phyloP scores from a whole-genome alignment of 2,329 filamentous ascomycete species.

The Arthrobotrys musiformis region DNA sequence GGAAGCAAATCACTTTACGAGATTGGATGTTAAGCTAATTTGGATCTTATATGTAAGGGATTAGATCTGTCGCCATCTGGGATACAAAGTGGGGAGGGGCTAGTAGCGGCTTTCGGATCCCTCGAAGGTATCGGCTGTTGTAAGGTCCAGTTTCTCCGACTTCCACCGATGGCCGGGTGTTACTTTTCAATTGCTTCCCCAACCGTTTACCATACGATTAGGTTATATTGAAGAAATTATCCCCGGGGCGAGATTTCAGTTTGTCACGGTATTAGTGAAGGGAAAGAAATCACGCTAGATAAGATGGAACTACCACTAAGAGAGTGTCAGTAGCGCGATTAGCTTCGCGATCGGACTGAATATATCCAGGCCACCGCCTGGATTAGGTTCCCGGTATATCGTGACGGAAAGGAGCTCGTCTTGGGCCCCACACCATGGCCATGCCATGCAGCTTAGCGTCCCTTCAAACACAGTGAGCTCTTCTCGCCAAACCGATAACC shows the following conservation, averaged over 20 bases:
- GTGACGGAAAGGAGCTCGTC: constrained; percentile 43
- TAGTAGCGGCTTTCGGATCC: constrained; percentile 39
- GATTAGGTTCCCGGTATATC: constrained; percentile 38
- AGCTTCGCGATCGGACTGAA: constrained; percentile 43
- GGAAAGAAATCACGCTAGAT: constrained; percentile 47
- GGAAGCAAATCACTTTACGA: constrained; percentile 15
- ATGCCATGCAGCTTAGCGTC: constrained; percentile 50
- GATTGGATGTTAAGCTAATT: constrained; percentile 6
- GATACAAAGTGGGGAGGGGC: background rate
- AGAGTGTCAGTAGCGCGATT: constrained; percentile 15
- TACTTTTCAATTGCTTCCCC: constrained; percentile 18
- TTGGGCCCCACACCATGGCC: constrained; percentile 41
- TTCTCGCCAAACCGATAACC: constrained; percentile 52
- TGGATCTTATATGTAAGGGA: constrained; percentile 8
- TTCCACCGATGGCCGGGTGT: constrained; percentile 44
- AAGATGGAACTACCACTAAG: constrained; percentile 41
- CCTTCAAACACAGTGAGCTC: constrained; percentile 55
- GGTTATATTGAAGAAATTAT: background rate
- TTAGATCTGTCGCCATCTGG: constrained; percentile 8
- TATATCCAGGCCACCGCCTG: constrained; percentile 35
- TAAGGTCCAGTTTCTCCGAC: constrained; percentile 43
- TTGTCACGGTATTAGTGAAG: constrained; percentile 46
- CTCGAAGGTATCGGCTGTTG: constrained; percentile 23
- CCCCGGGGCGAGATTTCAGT: constrained; percentile 29
- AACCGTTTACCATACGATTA: constrained; percentile 22